Conservation (phyloP, 805 yeast species). For the Myxozyma monticola region DNA sequence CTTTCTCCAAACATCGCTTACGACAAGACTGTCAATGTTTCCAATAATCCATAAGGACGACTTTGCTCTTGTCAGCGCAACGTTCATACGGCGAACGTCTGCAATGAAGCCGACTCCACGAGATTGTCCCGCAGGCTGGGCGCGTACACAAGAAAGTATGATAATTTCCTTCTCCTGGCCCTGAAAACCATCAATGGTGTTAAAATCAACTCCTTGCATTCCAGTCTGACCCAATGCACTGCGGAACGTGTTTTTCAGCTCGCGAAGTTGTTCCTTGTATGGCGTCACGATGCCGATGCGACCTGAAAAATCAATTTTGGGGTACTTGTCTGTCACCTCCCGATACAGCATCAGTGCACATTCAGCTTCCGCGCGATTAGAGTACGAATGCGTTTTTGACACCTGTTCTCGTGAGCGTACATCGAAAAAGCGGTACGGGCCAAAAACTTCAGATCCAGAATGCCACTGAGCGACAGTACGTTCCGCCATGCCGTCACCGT, state of each 20-base stretch:
- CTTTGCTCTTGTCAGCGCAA: conserved; percentile 91
- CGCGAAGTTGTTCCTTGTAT: conserved; percentile 79
- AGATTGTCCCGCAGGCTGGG: conserved; percentile 71
- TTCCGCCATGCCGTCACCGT: conserved; percentile 72
- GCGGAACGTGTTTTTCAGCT: conserved; percentile 57
- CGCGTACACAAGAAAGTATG: conserved; percentile 93
- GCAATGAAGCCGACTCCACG: conserved; percentile 98
- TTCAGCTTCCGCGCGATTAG: conserved; percentile 67
- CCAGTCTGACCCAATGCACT: conserved; percentile 64
- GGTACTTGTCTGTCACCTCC: conserved; percentile 51
- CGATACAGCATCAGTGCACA: conserved; percentile 69
- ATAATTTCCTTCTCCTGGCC: conserved; percentile 97
- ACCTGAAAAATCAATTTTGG: conserved; percentile 59
- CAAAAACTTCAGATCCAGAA: conserved; percentile 45
- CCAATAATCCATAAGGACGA: conserved; percentile 93
- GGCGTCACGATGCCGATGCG: conserved; percentile 92
- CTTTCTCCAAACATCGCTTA: conserved; percentile 71
- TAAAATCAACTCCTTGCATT: conserved; percentile 71
- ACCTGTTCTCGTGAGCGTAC: conserved; percentile 64
- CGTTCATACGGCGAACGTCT: conserved; percentile 94
- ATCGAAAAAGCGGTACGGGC: conserved; percentile 81
- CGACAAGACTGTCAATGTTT: conserved; percentile 60
- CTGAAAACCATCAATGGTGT: conserved; percentile 96
- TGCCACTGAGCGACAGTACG: conserved; percentile 79
- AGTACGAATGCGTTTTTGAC: conserved; percentile 68